A percentile compares a stretch with the other conserved stretches of the same genome.
phyloP scores from a whole-genome alignment of 768 basidiomycete species.

The Auricularia sp. region DNA sequence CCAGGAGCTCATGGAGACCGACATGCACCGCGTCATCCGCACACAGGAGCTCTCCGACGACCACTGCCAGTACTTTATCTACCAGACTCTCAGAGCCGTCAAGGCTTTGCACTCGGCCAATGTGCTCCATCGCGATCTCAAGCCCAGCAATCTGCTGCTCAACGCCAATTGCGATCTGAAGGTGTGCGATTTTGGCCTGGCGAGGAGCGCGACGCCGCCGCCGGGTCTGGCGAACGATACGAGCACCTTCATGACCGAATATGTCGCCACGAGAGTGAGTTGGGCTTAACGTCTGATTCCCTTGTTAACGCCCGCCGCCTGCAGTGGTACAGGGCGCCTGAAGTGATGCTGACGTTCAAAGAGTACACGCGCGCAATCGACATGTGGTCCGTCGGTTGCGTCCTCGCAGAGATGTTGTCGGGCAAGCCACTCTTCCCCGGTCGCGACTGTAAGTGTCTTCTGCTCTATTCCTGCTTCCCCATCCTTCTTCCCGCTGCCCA shows the following conservation, averaged over 20 bases:
- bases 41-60: conserved; percentile 92
- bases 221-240: conserved; percentile 42
- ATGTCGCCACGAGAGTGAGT: conserved; percentile 15
- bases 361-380: conserved; percentile 86
- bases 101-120: conserved; percentile 85
- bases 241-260: conserved; percentile 26
- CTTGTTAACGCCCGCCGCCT: too few species aligned
- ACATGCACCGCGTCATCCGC: conserved; percentile 88
- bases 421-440: conserved; percentile 94
- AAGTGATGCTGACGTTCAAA: conserved; percentile 97
- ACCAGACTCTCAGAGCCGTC: conserved; percentile 81
- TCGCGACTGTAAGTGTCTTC: conserved; percentile 62
- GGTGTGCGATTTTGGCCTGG: conserved; percentile 83
- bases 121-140: conserved; percentile 68
- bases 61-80: conserved; percentile 95
- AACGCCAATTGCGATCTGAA: conserved; percentile 88
- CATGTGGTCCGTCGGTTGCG: conserved; percentile 75
- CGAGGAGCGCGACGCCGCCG: conserved; percentile 49
- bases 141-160: conserved; percentile 79
- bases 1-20: conserved; percentile 86
- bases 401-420: conserved; percentile 82
- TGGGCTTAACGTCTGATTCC: too few species aligned
- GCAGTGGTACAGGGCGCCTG: conserved; percentile 95
- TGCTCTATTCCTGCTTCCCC: too few species aligned
- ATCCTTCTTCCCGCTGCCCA: too few species aligned